These are phyloP conservation scores for Paecilomyces variotii DNA, from an alignment of 2,329 filamentous ascomycete genomes.

Conservation along the genomic window DNA sequence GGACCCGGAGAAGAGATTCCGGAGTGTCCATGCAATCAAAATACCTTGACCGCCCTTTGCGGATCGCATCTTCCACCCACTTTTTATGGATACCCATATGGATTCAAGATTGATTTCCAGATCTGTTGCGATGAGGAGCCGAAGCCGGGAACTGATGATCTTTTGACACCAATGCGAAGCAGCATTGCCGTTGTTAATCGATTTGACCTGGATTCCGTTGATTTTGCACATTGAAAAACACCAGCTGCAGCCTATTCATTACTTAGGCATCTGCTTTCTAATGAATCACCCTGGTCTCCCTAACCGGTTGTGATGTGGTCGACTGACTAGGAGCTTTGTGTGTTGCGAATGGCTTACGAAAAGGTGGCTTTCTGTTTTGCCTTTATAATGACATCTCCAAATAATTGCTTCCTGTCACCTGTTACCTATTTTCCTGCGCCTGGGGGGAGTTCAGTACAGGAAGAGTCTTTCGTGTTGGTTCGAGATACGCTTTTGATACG, in stretches of 20 bases:
- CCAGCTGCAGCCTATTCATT: neutral
- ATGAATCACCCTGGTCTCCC: neutral
- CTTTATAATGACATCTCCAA: constrained; percentile 12
- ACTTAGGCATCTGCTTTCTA: neutral
- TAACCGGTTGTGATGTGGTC: constrained; percentile 5
- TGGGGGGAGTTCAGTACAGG: constrained; percentile 5
- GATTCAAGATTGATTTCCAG: constrained; percentile 1
- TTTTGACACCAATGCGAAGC: neutral
- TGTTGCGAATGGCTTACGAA: constrained; percentile 15
- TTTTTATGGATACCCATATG: neutral
- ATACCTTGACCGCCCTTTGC: constrained; percentile 2
- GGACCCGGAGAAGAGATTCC: neutral
- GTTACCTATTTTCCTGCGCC: constrained; percentile 9
- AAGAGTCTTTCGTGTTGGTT: constrained; percentile 12
- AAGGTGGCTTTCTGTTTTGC: constrained; percentile 21
- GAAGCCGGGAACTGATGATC: neutral
- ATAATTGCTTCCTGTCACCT: constrained; percentile 10
- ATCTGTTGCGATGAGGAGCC: neutral
- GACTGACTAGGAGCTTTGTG: constrained; percentile 10
- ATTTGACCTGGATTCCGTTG: neutral
- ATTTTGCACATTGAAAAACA: neutral
- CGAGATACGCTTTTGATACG: constrained; percentile 18
- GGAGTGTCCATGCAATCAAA: neutral
- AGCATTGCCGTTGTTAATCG: neutral
- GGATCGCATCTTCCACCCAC: constrained; percentile 1